These are phyloP conservation scores for Tarenaya hassleriana DNA, from an alignment of 345 rosid genomes.

Conservation along the genomic window DNA sequence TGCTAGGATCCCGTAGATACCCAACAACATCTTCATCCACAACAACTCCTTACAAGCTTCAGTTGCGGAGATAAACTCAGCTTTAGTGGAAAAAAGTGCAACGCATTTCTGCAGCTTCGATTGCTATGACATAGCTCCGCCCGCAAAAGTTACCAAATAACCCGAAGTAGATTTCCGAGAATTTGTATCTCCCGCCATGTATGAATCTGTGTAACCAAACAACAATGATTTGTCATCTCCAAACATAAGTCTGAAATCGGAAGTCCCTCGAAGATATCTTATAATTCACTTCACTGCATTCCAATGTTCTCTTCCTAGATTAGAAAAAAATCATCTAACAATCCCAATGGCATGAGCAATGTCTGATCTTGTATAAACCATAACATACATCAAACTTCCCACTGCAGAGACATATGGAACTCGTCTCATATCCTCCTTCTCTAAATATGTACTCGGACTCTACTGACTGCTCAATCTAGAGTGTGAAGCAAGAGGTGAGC, in stretches of 20 bases:
- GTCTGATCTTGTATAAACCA: neutral
- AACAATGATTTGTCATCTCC: neutral
- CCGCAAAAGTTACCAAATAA: neutral
- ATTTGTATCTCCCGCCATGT: neutral
- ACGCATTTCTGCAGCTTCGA: too few relatives aligned
- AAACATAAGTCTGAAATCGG: neutral
- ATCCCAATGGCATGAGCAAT: too few relatives aligned
- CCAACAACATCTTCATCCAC: too few relatives aligned
- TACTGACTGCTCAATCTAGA: too few relatives aligned
- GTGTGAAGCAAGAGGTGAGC: too few relatives aligned
- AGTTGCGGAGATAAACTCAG: too few relatives aligned
- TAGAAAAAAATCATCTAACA: neutral
- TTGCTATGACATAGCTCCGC: too few relatives aligned
- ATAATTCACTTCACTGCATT: neutral
- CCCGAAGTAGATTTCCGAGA: neutral
- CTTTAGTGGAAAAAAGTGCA: too few relatives aligned
- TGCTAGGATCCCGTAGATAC: too few relatives aligned
- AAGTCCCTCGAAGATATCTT: neutral
- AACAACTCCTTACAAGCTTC: too few relatives aligned
- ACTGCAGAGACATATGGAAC: neutral
- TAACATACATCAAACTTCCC: neutral
- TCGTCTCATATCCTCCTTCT: neutral
- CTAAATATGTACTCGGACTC: too few relatives aligned
- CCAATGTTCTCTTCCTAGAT: neutral
- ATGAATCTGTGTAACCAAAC: neutral